A percentile compares a stretch with the other conserved stretches of the same genome.
These are phyloP conservation scores for Zalaria obscura DNA, from an alignment of 2,329 filamentous ascomycete species.

Conservation along the genomic window DNA sequence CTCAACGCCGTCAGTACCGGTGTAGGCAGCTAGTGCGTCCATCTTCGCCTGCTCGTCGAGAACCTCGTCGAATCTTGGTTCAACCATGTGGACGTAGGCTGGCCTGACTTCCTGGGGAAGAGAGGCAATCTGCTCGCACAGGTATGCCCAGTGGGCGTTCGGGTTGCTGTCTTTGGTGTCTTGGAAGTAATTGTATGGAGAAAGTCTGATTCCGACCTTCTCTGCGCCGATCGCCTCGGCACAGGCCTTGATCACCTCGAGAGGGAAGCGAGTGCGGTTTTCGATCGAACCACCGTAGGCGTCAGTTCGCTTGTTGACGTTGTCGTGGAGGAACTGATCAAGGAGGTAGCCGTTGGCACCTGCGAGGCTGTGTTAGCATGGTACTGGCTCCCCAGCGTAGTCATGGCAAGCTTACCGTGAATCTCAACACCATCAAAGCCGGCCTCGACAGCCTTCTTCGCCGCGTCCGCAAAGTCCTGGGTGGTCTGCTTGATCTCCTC, in stretches of 20 bases:
- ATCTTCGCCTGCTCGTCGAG: slow-evolving; percentile 12
- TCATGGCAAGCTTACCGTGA: slow-evolving; percentile 11
- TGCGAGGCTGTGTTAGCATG: neutral
- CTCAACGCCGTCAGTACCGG: slow-evolving; percentile 12
- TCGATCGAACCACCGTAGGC: slow-evolving; percentile 27
- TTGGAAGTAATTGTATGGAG: slow-evolving; percentile 44
- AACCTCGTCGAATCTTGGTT: slow-evolving; percentile 36
- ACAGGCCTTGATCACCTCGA: slow-evolving; percentile 38
- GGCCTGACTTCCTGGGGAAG: slow-evolving; percentile 33
- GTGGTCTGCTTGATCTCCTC: slow-evolving; percentile 21
- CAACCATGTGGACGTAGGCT: slow-evolving; percentile 46
- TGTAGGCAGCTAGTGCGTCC: slow-evolving; percentile 9
- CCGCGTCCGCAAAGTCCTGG: slow-evolving; percentile 6
- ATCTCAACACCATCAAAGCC: slow-evolving; percentile 45
- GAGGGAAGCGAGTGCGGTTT: slow-evolving; percentile 32
- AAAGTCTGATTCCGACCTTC: slow-evolving; percentile 38
- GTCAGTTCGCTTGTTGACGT: slow-evolving; percentile 37
- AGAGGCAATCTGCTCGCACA: slow-evolving; percentile 27
- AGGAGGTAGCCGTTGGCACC: slow-evolving; percentile 38
- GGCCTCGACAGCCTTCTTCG: slow-evolving; percentile 17
- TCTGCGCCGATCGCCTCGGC: slow-evolving; percentile 33
- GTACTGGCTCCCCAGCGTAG: too few species aligned
- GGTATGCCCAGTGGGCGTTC: slow-evolving; percentile 44
- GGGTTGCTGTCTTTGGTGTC: slow-evolving; percentile 48
- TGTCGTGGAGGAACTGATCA: slow-evolving; percentile 48